Evolutionary conservation across 2,329 filamentous ascomycete genomes (phyloP), one percentile per base, ranked within the genome.

Genomic region (Venturia carpophila): DNA sequence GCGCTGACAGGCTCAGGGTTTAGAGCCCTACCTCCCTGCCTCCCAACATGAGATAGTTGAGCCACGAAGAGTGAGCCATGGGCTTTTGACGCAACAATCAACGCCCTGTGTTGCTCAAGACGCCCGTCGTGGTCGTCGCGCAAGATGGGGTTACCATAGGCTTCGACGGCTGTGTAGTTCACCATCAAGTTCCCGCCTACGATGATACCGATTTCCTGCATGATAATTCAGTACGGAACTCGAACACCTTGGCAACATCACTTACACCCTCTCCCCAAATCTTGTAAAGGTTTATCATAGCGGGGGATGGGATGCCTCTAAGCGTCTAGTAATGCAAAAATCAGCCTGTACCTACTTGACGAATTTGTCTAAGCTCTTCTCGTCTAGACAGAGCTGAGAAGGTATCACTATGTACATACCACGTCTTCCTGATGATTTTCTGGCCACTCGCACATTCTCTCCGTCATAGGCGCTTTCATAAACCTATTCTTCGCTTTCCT

Each of bases 121-220:
- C 87, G 78, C 65, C 82, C 77, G 37, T 85, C 86, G 10, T 78
- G 75, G 7, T 78, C 79, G 11, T 74, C 75, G 1, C 85, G 82
- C 56, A 89, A 83, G 70, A 89, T 84, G 0, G 77, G 75, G 71
- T 87, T 85, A 10, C 84, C 84, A 2, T 79, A 70, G 5, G 77
- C 79, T 68, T 86, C 83, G 1, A 87, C 73, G 64, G 84, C 79
- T 60, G 84, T 82, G 68, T 81, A 83, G 61, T 86, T 83, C 55
- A 88, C 79, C 80, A 87, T 85, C 66, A 87, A 76, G 72, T 89
- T 89, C 55, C 86, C 86, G 0, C 83, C 85, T 1, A 87, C 72
- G 65, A 87, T 83, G 34, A 84, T 69, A 10, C 85, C 84, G 60
- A 79, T 78, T 17, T 75, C 61, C 61, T 63, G 24, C 42, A 19